phyloP scores from a whole-genome alignment of 208 protist species.

The Leishmania turanica region DNA sequence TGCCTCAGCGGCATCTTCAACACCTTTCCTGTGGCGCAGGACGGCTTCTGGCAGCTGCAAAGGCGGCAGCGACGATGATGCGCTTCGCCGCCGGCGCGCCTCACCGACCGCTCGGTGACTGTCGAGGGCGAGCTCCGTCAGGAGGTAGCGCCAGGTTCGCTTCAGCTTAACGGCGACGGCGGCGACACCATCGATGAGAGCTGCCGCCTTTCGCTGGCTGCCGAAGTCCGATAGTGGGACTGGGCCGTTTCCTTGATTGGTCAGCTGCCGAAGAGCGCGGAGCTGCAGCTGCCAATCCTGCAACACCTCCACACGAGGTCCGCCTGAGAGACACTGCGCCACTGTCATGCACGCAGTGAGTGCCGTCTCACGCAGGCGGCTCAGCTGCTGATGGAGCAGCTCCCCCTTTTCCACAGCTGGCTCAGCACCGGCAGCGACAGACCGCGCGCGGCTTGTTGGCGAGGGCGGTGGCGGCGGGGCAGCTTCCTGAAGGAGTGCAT shows the following conservation, averaged over 20 bases:
- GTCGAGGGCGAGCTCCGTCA: slow-evolving; percentile 43
- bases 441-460: neutral
- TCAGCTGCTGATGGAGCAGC: slow-evolving; percentile 1
- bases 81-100: neutral
- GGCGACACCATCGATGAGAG: slow-evolving; percentile 43
- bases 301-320: slow-evolving; percentile 51
- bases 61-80: neutral
- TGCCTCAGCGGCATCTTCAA: slow-evolving; percentile 13
- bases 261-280: slow-evolving; percentile 21
- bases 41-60: neutral
- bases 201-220: neutral
- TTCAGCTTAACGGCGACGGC: slow-evolving; percentile 70
- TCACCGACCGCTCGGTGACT: slow-evolving; percentile 1
- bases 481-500: neutral
- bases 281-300: slow-evolving; percentile 49
- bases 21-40: neutral
- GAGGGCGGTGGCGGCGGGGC: neutral
- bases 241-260: neutral
- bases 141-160: slow-evolving; percentile 54
- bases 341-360: slow-evolving; percentile 33
- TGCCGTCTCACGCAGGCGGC: slow-evolving; percentile 18
- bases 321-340: slow-evolving; percentile 67
- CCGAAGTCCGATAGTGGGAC: neutral
- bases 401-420: neutral
- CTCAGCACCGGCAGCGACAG: neutral